phyloP scores from a whole-genome alignment of 2,329 filamentous ascomycete genomes.

The Fusarium napiforme region DNA sequence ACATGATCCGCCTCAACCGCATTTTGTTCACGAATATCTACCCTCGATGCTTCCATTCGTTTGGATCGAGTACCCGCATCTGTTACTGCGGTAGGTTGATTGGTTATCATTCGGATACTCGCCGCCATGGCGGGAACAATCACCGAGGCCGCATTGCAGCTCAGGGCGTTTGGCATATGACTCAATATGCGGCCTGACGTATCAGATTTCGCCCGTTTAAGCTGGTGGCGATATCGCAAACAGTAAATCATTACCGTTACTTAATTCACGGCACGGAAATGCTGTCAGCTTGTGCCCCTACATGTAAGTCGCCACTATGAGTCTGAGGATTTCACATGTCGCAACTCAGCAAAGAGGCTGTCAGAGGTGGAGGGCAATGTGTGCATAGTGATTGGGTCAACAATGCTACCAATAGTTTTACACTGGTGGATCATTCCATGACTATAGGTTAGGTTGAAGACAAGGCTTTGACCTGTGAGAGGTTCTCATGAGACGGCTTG shows the following conservation, averaged over 20 bases:
- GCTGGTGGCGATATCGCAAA: not conserved
- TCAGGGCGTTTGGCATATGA: not conserved
- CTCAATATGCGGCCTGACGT: not conserved
- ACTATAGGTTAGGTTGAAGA: not conserved
- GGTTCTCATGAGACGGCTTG: not conserved
- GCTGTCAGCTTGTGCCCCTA: not conserved
- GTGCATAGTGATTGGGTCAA: not conserved
- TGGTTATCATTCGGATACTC: not conserved
- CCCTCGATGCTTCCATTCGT: not conserved
- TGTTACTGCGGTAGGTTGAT: not conserved
- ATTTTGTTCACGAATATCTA: not conserved
- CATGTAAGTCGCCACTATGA: conserved; percentile 9
- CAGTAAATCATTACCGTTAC: not conserved
- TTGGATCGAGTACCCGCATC: not conserved
- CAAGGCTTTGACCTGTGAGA: not conserved
- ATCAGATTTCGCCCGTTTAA: not conserved
- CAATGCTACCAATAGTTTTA: not conserved
- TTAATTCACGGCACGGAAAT: not conserved
- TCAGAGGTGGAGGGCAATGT: not conserved
- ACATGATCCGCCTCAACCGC: not conserved
- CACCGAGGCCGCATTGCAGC: not conserved
- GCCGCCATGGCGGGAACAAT: not conserved
- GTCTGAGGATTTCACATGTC: not conserved
- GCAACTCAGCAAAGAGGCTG: not conserved
- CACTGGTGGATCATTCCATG: not conserved